Evolutionary conservation across 805 yeast genomes (phyloP).

Genomic region (Metschnikowia santaceciliae): DNA sequence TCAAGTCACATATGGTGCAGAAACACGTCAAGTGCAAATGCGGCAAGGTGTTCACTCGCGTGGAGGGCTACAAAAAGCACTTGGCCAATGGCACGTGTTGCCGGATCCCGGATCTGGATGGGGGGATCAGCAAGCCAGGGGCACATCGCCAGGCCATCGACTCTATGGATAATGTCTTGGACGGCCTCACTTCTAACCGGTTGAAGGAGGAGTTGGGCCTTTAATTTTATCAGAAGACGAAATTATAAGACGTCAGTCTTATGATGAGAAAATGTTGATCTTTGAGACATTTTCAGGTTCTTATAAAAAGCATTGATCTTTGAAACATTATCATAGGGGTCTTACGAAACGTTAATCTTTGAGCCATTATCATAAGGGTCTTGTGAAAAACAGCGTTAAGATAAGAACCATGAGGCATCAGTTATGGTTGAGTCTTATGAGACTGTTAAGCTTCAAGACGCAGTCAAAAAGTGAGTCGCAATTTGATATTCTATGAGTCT

Average conservation of each 20-base stretch:
- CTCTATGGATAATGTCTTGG: constrained; percentile 14
- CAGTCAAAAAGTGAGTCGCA: no score
- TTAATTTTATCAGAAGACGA: not conserved
- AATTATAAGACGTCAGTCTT: not conserved
- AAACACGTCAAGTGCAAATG: constrained; percentile 73
- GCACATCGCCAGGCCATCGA: constrained; percentile 10
- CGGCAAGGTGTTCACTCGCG: constrained; percentile 89
- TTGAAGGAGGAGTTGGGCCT: constrained; percentile 17
- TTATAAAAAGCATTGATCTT: no score
- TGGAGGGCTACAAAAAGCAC: constrained; percentile 85
- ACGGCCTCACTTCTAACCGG: constrained; percentile 17
- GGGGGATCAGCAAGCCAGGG: constrained; percentile 12
- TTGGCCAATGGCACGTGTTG: constrained; percentile 37
- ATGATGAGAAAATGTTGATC: not conserved
- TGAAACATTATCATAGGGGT: no score
- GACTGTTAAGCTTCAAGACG: no score
- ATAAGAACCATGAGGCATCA: no score
- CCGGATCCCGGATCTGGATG: constrained; percentile 5
- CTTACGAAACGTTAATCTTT: no score
- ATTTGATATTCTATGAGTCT: no score
- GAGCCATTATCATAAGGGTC: no score
- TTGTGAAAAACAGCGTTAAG: no score
- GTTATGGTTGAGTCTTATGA: no score
- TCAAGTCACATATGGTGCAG: constrained; percentile 76
- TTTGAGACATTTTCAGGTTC: no score